Percentiles rank a stretch among this genome's conserved stretches.
phyloP scores from a whole-genome alignment of 345 rosid genomes.

The Raphanus raphanistrum region DNA sequence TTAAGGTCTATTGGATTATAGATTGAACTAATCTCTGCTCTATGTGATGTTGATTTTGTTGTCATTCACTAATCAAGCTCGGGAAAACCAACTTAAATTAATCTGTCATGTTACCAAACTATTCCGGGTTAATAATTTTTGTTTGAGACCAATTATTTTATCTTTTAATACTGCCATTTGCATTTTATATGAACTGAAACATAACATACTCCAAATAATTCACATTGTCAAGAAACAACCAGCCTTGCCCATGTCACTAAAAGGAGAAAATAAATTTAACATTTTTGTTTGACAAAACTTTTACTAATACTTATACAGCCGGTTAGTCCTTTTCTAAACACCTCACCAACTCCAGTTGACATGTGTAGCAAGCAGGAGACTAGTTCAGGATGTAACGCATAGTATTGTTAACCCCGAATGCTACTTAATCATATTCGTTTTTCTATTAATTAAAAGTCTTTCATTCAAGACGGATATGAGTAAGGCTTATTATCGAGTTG shows the following conservation, averaged over 20 bases:
- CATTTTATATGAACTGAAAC: background rate
- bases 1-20: background rate
- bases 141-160: background rate
- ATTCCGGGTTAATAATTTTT: background rate
- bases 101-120: no score
- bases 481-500: no score
- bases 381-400: background rate
- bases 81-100: no score
- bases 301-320: background rate
- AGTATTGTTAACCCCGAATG: background rate
- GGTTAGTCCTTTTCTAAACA: background rate
- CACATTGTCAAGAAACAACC: background rate
- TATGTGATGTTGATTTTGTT: background rate
- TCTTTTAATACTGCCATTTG: background rate
- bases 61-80: background rate
- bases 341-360: background rate
- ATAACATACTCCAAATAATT: background rate
- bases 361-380: background rate
- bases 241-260: background rate
- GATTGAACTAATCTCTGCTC: background rate
- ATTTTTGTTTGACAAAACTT: background rate
- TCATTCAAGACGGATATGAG: no score
- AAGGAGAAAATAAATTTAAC: background rate
- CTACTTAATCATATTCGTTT: background rate
- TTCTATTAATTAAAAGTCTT: background rate